Conservation (phyloP, 2,329 filamentous ascomycete genomes). For the Verticillium albo-atrum region DNA sequence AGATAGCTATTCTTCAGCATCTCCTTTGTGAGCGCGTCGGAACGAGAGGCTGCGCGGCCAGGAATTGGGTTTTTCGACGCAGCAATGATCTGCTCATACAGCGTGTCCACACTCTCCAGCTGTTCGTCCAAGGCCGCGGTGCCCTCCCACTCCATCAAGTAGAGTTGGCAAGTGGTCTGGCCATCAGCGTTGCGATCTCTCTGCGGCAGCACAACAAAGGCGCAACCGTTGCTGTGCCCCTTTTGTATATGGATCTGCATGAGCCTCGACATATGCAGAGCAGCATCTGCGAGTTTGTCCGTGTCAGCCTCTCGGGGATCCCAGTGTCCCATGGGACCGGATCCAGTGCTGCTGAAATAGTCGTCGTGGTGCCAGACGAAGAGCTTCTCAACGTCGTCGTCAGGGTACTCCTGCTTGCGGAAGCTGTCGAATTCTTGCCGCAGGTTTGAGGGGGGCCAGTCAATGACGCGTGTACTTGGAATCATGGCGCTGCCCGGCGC, state of each 20-base stretch:
- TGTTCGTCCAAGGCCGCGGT: neutral
- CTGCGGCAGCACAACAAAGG: conserved; percentile 10
- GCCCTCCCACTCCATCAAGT: neutral
- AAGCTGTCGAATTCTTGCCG: neutral
- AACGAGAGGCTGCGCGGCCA: neutral
- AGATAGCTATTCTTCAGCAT: conserved; percentile 2
- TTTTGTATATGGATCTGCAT: conserved; percentile 1
- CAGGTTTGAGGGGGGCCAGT: neutral
- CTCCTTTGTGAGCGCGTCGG: neutral
- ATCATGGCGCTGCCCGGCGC: conserved; percentile 3
- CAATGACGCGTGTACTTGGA: neutral
- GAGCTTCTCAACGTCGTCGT: neutral
- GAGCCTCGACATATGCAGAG: conserved; percentile 3
- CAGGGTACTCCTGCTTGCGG: neutral
- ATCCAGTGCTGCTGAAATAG: neutral
- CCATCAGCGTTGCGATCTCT: neutral
- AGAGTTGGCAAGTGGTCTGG: neutral
- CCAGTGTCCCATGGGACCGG: conserved; percentile 2
- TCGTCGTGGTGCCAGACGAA: conserved; percentile 9
- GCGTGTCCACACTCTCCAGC: neutral
- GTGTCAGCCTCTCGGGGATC: neutral
- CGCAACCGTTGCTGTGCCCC: conserved; percentile 1
- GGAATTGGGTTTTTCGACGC: neutral
- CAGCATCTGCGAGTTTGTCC: neutral
- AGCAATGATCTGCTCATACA: neutral